These are phyloP conservation scores for Neurospora intermedia DNA, from an alignment of 495 filamentous ascomycete genomes.

Conservation along the genomic window DNA sequence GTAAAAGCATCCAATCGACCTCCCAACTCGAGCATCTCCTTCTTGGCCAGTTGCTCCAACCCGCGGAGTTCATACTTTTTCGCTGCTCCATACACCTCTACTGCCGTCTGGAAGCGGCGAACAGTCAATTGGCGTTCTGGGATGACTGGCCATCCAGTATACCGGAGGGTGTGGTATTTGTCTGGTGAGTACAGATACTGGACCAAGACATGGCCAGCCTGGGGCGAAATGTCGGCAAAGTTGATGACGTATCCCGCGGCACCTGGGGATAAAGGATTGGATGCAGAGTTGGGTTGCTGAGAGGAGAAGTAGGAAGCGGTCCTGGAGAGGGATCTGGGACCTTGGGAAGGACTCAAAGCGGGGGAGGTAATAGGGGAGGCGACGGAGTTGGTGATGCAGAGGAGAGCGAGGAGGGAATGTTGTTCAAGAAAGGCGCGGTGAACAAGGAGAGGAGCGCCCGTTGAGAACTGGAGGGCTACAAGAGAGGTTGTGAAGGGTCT, in stretches of 20 bases:
- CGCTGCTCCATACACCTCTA: slow-evolving; percentile 11
- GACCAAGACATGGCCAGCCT: slow-evolving; percentile 20
- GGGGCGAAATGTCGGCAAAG: slow-evolving; percentile 5
- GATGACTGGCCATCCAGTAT: not conserved
- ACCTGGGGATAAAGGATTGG: not conserved
- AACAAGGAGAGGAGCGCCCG: slow-evolving; percentile 6
- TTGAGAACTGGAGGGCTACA: slow-evolving; percentile 6
- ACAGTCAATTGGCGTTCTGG: not conserved
- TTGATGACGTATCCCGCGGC: not conserved
- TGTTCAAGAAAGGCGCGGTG: slow-evolving; percentile 9
- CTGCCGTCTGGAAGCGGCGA: not conserved
- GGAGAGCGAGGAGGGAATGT: slow-evolving; percentile 4
- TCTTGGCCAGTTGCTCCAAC: slow-evolving; percentile 8
- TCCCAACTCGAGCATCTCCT: slow-evolving; percentile 1
- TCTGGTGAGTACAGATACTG: slow-evolving; percentile 17
- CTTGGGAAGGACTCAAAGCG: not conserved
- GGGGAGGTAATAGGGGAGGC: not conserved
- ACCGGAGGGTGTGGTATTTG: not conserved
- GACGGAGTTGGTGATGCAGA: not conserved
- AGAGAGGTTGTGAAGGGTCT: slow-evolving; percentile 19
- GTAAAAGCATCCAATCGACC: not conserved
- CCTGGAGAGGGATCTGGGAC: not conserved
- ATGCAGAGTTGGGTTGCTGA: not conserved
- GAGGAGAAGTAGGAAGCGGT: not conserved
- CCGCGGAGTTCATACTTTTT: slow-evolving; percentile 3